Base-by-base conservation (phyloP, 106 monocot species). In the Dactylorhiza incarnata region DNA sequence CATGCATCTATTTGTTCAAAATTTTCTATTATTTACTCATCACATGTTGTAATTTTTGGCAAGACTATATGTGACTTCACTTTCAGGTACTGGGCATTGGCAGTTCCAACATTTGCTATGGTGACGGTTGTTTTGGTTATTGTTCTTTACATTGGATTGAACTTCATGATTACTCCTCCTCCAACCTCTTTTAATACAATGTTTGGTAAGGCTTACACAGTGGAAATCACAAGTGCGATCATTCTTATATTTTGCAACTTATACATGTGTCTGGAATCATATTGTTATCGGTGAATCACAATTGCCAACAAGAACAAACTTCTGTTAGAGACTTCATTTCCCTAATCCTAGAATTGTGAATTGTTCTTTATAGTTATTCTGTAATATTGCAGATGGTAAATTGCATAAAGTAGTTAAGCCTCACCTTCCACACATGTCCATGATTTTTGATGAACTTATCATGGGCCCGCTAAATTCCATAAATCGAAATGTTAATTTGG, bases 11-110 rank as follows among this genome's bases (percentile, higher is more conserved):
- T 37, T 37, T 37, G 37, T 37, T 37, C 37, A 37, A 37, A 37
- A 37, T 37, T 37, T 37, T 1, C 37, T 37, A 37, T 37, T 37
- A 37, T 37, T 37, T 37, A 37, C 37, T 37, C 37, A 3, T 37
- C 37, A 37, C 37, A 37, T 37, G n/a, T n/a, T n/a, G 37, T 37
- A 37, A 37, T 37, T 37, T 37, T 37, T 3, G 37, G 37, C 15
- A 52, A 52, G 52, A 73, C 50, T 24, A 24, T 37, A 37, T 4
- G 5, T 79, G n/a, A 73, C n/a, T 76, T 82, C 79, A 14, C 14
- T 78, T 22, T 76, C 75, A 99, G 97, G 81, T 91, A 90, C 74
- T 99, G 99, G 99, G 99, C 99, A 55, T 62, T 99, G 66, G 99
- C 99, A 79, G 81, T 92, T 83, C 99, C 94, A 74, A 78, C 94